Conservation (phyloP, 345 rosid genomes). For the Euclidium syriacum region DNA sequence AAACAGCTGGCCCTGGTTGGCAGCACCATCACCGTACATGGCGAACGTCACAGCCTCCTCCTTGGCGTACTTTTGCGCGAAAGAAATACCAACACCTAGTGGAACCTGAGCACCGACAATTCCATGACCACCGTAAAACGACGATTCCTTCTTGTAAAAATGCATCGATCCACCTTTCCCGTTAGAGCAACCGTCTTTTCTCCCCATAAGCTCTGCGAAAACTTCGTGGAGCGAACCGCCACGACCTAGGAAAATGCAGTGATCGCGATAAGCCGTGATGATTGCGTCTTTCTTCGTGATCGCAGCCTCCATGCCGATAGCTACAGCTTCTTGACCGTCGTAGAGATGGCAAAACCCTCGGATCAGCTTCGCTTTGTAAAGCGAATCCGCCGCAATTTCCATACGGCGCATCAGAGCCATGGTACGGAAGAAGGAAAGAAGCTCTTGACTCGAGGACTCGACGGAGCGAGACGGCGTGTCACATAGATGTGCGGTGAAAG, state of each 20-base stretch:
- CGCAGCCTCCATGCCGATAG: slow-evolving; percentile 94
- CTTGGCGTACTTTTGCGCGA: slow-evolving; percentile 89
- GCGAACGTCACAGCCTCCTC: slow-evolving; percentile 82
- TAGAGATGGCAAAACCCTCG: slow-evolving; percentile 98
- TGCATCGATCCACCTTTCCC: slow-evolving; percentile 99
- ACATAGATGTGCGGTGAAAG: slow-evolving; percentile 75
- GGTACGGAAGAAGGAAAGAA: slow-evolving; percentile 62
- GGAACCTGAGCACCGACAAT: slow-evolving; percentile 98
- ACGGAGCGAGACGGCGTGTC: slow-evolving; percentile 86
- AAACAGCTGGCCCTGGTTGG: slow-evolving; percentile 95
- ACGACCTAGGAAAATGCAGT: slow-evolving; percentile 75
- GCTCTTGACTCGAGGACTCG: slow-evolving; percentile 61
- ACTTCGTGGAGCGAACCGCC: slow-evolving; percentile 74
- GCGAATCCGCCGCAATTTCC: slow-evolving; percentile 98
- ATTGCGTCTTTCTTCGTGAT: slow-evolving; percentile 79
- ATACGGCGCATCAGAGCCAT: slow-evolving; percentile 92
- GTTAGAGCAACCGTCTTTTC: slow-evolving; percentile 72
- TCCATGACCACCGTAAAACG: slow-evolving; percentile 93
- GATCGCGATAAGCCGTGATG: slow-evolving; percentile 91
- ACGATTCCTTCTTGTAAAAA: slow-evolving; percentile 77
- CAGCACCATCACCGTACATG: slow-evolving; percentile 95
- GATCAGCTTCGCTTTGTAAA: slow-evolving; percentile 96
- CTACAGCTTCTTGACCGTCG: slow-evolving; percentile 96
- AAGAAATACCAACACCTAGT: slow-evolving; percentile 87
- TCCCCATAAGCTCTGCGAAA: slow-evolving; percentile 92